Evolutionary conservation across 2,329 filamentous ascomycete species (phyloP).

Genomic region (Diaporthe helianthi): DNA sequence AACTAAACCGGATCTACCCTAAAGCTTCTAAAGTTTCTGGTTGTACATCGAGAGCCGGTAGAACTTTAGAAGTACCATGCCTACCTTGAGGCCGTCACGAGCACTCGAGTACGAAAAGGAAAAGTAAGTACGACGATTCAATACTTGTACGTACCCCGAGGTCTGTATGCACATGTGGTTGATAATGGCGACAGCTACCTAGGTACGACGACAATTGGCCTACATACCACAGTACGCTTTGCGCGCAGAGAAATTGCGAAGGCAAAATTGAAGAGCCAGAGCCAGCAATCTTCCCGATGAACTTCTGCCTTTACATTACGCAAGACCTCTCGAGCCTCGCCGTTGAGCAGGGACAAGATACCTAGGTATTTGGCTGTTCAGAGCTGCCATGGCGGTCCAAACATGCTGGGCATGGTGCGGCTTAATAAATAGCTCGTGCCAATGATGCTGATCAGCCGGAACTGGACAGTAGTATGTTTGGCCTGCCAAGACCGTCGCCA

Average conservation of each 20-base stretch:
- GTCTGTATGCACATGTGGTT: too few species aligned
- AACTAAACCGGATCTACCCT: slow-evolving; percentile 34
- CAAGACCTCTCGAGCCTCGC: background rate
- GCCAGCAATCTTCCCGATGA: slow-evolving; percentile 17
- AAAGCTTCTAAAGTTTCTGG: slow-evolving; percentile 33
- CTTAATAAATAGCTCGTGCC: slow-evolving; percentile 16
- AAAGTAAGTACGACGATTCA: slow-evolving; percentile 4
- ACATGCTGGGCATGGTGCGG: slow-evolving; percentile 16
- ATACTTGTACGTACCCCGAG: background rate
- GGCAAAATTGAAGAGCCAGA: slow-evolving; percentile 26
- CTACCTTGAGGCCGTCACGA: too few species aligned
- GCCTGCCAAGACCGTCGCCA: background rate
- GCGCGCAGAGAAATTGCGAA: slow-evolving; percentile 13
- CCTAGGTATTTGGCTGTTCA: slow-evolving; percentile 23
- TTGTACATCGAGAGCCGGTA: slow-evolving; percentile 27
- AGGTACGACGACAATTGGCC: slow-evolving; percentile 18
- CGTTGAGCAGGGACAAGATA: background rate
- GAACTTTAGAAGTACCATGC: slow-evolving; percentile 24
- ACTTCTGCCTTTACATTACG: background rate
- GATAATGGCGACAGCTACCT: slow-evolving; percentile 33
- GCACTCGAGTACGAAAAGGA: slow-evolving; percentile 23
- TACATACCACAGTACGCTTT: too few species aligned
- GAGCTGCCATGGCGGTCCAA: slow-evolving; percentile 15
- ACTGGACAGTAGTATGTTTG: slow-evolving; percentile 20
- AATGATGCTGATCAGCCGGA: slow-evolving; percentile 34